Evolutionary conservation across 768 basidiomycete species (phyloP).

Genomic region (Tubosaeta sp.): DNA sequence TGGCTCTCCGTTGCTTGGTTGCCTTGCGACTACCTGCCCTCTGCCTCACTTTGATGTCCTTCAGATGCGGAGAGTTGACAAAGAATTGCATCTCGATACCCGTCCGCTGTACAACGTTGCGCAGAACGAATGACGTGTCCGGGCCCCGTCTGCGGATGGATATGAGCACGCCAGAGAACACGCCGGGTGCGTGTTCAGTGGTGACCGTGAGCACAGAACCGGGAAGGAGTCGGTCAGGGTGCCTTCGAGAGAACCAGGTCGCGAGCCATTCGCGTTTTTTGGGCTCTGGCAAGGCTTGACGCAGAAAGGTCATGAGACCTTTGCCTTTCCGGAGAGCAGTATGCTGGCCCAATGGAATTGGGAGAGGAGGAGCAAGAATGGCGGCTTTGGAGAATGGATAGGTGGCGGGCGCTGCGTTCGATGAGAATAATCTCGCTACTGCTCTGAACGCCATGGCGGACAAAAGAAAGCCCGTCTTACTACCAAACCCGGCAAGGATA

Average conservation of each 20-base stretch:
- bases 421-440: conserved; percentile 24
- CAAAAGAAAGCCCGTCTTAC: background rate
- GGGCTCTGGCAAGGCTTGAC: conserved; percentile 57
- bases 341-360: conserved; percentile 33
- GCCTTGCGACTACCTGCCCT: conserved; percentile 45
- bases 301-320: conserved; percentile 74
- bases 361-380: conserved; percentile 46
- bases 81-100: conserved; percentile 94
- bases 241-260: conserved; percentile 67
- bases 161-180: conserved; percentile 88
- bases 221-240: conserved; percentile 63
- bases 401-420: conserved; percentile 5
- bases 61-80: conserved; percentile 79
- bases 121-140: conserved; percentile 83
- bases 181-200: conserved; percentile 70
- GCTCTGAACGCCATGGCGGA: conserved; percentile 11
- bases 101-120: conserved; percentile 87
- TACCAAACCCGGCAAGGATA: conserved; percentile 16
- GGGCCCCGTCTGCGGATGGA: conserved; percentile 77
- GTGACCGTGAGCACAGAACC: conserved; percentile 86
- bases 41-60: conserved; percentile 78
- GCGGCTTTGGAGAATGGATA: conserved; percentile 78
- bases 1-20: conserved; percentile 65
- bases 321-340: conserved; percentile 58
- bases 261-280: conserved; percentile 67